These are phyloP conservation scores for Mycena vitilis DNA, from an alignment of 768 basidiomycete genomes.

Conservation along the genomic window DNA sequence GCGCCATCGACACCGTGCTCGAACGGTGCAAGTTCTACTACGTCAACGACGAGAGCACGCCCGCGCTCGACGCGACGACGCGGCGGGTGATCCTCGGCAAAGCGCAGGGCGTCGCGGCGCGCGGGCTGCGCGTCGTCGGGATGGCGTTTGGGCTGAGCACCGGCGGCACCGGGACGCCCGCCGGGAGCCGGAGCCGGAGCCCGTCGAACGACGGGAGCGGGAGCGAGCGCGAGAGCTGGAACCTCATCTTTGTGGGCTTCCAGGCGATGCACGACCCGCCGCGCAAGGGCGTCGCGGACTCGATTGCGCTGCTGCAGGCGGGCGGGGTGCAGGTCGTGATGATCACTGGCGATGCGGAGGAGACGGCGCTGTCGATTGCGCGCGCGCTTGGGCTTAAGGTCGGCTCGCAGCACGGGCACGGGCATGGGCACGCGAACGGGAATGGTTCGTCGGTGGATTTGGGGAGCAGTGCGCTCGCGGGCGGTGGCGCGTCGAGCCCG, in stretches of 20 bases:
- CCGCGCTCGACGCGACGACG: conserved; percentile 76
- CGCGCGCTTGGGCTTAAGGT: conserved; percentile 85
- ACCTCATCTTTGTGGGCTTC: conserved; percentile 91
- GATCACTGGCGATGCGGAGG: conserved; percentile 96
- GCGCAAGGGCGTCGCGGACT: conserved; percentile 91
- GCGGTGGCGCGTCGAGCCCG: conserved; percentile 26
- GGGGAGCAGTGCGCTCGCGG: conserved; percentile 38
- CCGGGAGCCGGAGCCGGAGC: conserved; percentile 39
- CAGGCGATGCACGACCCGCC: conserved; percentile 97
- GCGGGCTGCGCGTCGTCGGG: conserved; percentile 88
- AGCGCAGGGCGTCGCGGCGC: conserved; percentile 76
- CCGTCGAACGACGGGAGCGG: conserved; percentile 16
- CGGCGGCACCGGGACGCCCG: conserved; percentile 26
- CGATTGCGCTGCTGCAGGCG: conserved; percentile 81
- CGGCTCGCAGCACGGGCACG: conserved; percentile 65
- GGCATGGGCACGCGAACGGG: conserved; percentile 46
- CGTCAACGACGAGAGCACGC: conserved; percentile 90
- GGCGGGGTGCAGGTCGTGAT: conserved; percentile 97
- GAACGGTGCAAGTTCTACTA: conserved; percentile 91
- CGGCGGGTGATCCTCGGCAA: conserved; percentile 75
- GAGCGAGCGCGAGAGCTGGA: conserved; percentile 48
- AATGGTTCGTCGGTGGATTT: conserved; percentile 53
- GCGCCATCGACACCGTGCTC: conserved; percentile 89
- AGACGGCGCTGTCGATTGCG: conserved; percentile 91
- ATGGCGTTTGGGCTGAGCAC: conserved; percentile 86